phyloP scores from a whole-genome alignment of 2,329 filamentous ascomycete genomes.

The Geosmithia flava region DNA sequence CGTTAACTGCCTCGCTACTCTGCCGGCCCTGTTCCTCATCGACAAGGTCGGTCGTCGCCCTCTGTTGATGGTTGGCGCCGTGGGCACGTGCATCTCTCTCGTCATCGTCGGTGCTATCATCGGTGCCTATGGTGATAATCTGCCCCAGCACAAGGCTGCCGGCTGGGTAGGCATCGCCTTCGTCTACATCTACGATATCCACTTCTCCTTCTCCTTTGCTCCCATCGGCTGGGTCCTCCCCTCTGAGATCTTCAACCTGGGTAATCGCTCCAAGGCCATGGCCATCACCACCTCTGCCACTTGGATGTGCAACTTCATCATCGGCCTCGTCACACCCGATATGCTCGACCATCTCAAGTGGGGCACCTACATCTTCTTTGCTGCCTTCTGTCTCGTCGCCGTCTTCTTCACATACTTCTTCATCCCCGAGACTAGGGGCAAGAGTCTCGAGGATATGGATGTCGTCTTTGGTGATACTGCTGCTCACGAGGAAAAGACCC shows the following conservation, averaged over 20 bases:
- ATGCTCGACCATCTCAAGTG: constrained; percentile 39
- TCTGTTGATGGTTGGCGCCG: constrained; percentile 48
- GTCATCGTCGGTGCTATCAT: constrained; percentile 38
- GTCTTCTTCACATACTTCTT: constrained; percentile 38
- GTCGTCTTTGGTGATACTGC: constrained; percentile 25
- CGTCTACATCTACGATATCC: constrained; percentile 50
- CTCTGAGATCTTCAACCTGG: constrained; percentile 48
- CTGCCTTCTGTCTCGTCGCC: constrained; percentile 35
- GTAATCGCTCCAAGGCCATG: constrained; percentile 46
- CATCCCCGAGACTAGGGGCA: constrained; percentile 45
- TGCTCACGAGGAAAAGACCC: constrained; percentile 19
- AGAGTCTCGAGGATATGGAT: constrained; percentile 45
- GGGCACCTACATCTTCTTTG: constrained; percentile 50
- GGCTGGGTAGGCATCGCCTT: constrained; percentile 50
- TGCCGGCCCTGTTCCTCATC: constrained; percentile 34
- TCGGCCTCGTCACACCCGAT: constrained; percentile 23
- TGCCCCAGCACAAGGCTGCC: constrained; percentile 24
- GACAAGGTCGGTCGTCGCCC: constrained; percentile 47
- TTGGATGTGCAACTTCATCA: constrained; percentile 23
- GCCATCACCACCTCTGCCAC: constrained; percentile 40
- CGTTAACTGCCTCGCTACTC: constrained; percentile 33
- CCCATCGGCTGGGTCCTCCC: constrained; percentile 55
- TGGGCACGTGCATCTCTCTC: constrained; percentile 51
- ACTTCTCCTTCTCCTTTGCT: constrained; percentile 51
- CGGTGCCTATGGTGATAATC: constrained; percentile 25